A percentile compares a stretch with the other conserved stretches of the same genome.
Conservation (phyloP, 2,329 filamentous ascomycete genomes). For the Trichoderma polysporum region DNA sequence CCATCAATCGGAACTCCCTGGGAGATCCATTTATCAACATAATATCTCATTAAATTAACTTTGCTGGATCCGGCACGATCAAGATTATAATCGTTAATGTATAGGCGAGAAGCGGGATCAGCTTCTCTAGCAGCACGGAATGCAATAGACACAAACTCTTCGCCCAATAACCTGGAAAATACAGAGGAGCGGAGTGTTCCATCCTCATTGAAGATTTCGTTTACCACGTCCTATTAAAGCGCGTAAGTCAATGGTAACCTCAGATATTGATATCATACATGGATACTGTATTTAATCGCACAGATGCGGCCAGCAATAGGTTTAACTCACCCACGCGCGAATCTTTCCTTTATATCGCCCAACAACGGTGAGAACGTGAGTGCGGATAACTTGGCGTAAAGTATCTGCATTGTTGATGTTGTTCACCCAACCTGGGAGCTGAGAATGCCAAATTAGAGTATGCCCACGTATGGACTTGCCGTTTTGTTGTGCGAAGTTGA, state of each 20-base stretch:
- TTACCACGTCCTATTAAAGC: conserved; percentile 1
- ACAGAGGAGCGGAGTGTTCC: conserved; percentile 6
- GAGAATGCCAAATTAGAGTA: conserved; percentile 4
- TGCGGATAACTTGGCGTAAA: conserved; percentile 3
- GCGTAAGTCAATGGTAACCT: not conserved
- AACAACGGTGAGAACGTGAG: not conserved
- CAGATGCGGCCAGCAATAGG: not conserved
- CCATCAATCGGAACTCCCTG: conserved; percentile 8
- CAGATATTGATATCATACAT: not conserved
- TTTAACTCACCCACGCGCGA: not conserved
- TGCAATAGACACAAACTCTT: conserved; percentile 7
- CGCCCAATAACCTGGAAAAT: not conserved
- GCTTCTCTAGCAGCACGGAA: not conserved
- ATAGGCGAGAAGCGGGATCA: not conserved
- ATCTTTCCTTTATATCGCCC: conserved; percentile 8
- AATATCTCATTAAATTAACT: not conserved
- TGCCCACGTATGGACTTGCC: conserved; percentile 2
- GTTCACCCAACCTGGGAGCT: not conserved
- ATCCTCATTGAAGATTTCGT: conserved; percentile 9
- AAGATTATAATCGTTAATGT: conserved; percentile 11
- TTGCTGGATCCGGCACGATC: not conserved
- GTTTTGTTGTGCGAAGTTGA: conserved; percentile 4
- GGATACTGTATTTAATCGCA: not conserved
- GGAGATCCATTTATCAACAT: conserved; percentile 9
- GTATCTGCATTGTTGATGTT: conserved; percentile 7